Base-by-base conservation (phyloP, 805 yeast species). In the Ogataea dorogensis region DNA sequence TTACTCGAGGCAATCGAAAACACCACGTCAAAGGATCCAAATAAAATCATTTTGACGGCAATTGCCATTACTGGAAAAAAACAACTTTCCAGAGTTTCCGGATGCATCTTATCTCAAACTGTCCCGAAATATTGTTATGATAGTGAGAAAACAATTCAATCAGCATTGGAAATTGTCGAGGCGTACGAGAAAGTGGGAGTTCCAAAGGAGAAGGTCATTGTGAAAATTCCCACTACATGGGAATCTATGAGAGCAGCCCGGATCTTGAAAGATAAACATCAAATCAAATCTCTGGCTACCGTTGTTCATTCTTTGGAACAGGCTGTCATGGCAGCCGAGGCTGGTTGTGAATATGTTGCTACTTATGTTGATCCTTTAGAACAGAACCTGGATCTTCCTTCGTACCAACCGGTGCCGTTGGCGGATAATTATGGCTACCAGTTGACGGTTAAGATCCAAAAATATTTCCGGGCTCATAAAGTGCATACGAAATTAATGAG, bases 251-350 rank as follows among this genome's bases (percentile, higher is more conserved):
- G 42, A 31, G 64, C 65, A 10, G 57, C 52, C 19, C 39, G 42
- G 27, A 38, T 29, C 12, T 46, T 61, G 28, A 15, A 24, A 32
- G 31, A 33, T 3, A 28, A 35, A 16, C 33, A 55, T 10, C 47
- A 49, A 5, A 47, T 61, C 25, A 31, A 47, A n/a, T 49, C 54
- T 17, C 43, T 61, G n/a, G 65, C 63, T 4, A 61, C 65, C 1
- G 61, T 61, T 38, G 56, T 57, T 10, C 63, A 57, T 35, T 46
- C 59, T 9, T 36, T 59, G 11, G 59, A 49, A 21, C 65, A 61
- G 40, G 65, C 59, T 7, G 47, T 61, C 15, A 36, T 56, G 11
- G 62, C 65, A 11, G 62, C 63, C 14, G 64, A 61, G 33, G 61
- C 59, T n/a, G 56, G 57, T 5, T 59, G 64, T 36, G 42, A 30